These are phyloP conservation scores for Stemphylium beticola DNA, from an alignment of 2,329 filamentous ascomycete species.

Conservation along the genomic window DNA sequence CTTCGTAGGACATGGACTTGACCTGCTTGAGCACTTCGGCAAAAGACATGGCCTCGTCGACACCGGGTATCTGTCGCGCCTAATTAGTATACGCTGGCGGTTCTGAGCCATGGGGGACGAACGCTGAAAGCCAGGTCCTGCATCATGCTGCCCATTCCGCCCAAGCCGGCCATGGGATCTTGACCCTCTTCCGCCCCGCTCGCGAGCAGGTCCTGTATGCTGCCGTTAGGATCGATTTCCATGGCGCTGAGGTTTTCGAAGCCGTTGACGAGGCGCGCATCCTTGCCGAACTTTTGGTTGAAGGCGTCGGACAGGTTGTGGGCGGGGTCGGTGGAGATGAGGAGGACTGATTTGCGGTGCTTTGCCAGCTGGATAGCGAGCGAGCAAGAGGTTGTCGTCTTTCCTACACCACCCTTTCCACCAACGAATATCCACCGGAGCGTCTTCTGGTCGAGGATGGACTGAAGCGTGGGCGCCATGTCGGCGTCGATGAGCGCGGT, in stretches of 20 bases:
- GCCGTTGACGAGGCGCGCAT: constrained; percentile 88
- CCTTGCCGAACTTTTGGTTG: constrained; percentile 99
- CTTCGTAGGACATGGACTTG: constrained; percentile 97
- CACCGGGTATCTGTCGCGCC: constrained; percentile 80
- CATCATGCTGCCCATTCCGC: constrained; percentile 91
- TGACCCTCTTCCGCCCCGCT: constrained; percentile 74
- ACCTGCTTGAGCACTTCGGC: constrained; percentile 99
- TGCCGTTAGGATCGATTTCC: constrained; percentile 99
- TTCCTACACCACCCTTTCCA: constrained; percentile 97
- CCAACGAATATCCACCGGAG: constrained; percentile 99
- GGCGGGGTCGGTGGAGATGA: constrained; percentile 97
- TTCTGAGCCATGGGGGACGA: constrained; percentile 45
- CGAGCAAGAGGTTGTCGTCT: constrained; percentile 99
- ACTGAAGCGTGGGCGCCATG: constrained; percentile 91
- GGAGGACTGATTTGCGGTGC: constrained; percentile 90
- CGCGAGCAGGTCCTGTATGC: constrained; percentile 91
- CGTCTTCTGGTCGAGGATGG: constrained; percentile 91
- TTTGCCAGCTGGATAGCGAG: constrained; percentile 97
- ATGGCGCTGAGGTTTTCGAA: constrained; percentile 95
- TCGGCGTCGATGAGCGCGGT: constrained; percentile 61
- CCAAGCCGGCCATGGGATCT: constrained; percentile 71
- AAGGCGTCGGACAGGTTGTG: constrained; percentile 99
- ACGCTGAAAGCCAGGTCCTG: constrained; percentile 97
- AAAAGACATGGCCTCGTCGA: constrained; percentile 99
- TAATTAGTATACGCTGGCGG: constrained; percentile 4